Evolutionary conservation across 495 filamentous ascomycete genomes (phyloP), one percentile per base, ranked within the genome.

Genomic region (Neurospora tetraspora): DNA sequence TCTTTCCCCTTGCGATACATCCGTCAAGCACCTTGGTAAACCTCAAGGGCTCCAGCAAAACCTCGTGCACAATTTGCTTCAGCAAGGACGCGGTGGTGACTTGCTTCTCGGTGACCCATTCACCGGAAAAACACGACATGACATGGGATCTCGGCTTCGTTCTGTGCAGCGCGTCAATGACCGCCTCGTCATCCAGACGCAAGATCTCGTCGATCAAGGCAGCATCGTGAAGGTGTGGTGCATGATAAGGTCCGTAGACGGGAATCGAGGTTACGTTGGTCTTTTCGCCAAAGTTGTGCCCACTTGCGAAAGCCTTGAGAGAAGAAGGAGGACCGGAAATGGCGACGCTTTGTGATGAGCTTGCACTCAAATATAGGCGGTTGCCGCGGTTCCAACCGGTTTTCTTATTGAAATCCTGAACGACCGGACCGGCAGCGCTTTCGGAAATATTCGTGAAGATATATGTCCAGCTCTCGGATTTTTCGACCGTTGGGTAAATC

Each of bases 191-290:
- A 43, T 82, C 74, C 37, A 86, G 77, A 5, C 76, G 74, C 36
- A 94, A 76, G 61, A 94, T 88, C 70, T 86, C 85, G 53, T 88
- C 85, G 45, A 92, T 82, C 74, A 94, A 88, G 16, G 83, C 82
- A 18, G 82, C 72, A 7, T 83, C 83, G 80, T 93, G 91, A 10
- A 96, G 81, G 79, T 96, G 92, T 1, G 85, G 75, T 14, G 93
- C 92, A 81, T 97, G 94, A 76, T 93, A 96, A 2, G 93, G 92
- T 1, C 90, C 93, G 74, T 91, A 89, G 27, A 96, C 88, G 1
- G 92, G 89, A 59, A 92, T 88, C n/a, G 85, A 85, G 6, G 87
- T 85, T 65, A 65, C 14, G 14, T 65, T 65, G 2, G 86, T 86
- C 75, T 89, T 89, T 69, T 85, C 80, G 70, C 85, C 84, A 37